These are phyloP conservation scores for Mycena leptocephala DNA, from an alignment of 768 basidiomycete species.

Conservation along the genomic window DNA sequence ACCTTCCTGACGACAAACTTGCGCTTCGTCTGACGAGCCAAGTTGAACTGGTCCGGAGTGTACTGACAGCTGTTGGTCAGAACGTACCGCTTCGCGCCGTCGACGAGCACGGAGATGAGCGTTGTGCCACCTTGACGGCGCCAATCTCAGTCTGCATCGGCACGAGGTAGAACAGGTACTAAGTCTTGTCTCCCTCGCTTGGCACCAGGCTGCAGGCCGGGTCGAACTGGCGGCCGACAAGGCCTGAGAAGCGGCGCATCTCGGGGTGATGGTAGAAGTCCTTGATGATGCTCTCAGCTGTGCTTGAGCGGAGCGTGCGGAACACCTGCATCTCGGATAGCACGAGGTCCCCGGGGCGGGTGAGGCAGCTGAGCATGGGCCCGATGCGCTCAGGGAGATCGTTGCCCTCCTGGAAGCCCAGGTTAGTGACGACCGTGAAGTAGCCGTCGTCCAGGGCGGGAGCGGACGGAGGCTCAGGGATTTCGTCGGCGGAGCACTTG, in stretches of 20 bases:
- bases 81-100: conserved; percentile 2
- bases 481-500: background rate
- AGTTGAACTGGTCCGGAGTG: background rate
- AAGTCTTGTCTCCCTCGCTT: conserved; percentile 1
- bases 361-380: background rate
- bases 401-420: conserved; percentile 9
- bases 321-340: background rate
- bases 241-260: background rate
- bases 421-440: background rate
- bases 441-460: background rate
- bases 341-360: background rate
- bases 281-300: background rate
- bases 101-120: background rate
- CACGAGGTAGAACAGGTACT: conserved; percentile 1
- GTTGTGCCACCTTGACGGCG: background rate
- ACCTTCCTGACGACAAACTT: conserved; percentile 2
- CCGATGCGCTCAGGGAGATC: background rate
- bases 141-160: conserved; percentile 2
- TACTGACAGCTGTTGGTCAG: conserved; percentile 7
- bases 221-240: conserved; percentile 10
- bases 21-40: conserved; percentile 2
- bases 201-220: background rate
- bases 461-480: background rate
- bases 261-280: conserved; percentile 2
- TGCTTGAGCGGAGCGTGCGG: background rate